Evolutionary conservation across 2,329 filamentous ascomycete genomes (phyloP).

Genomic region (Pyrenophora tritici-repentis): DNA sequence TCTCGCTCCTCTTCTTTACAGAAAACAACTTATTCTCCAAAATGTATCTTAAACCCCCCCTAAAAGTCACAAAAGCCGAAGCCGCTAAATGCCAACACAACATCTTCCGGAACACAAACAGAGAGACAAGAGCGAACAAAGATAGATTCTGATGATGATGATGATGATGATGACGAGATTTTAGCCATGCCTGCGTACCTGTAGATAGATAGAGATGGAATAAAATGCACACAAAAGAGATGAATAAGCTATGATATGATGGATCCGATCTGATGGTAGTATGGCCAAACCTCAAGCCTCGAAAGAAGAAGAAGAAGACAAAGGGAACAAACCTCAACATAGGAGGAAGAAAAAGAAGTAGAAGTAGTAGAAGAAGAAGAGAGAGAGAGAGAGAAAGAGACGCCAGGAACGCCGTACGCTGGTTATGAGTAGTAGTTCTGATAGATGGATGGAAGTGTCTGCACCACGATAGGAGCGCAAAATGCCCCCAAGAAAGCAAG

Average conservation of each 20-base stretch:
- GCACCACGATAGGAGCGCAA: background rate
- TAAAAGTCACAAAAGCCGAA: background rate
- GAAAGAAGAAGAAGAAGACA: background rate
- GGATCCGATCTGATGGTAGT: background rate
- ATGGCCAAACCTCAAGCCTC: background rate
- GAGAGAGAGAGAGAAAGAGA: constrained; percentile 4
- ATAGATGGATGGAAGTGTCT: background rate
- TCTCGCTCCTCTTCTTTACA: too few species aligned
- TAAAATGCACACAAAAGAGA: background rate
- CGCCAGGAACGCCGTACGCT: constrained; percentile 13
- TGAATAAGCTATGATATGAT: background rate
- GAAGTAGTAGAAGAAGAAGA: constrained; percentile 1
- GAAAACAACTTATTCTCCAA: background rate
- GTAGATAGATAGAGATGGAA: background rate
- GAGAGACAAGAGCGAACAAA: background rate
- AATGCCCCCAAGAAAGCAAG: background rate
- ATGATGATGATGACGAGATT: too few species aligned
- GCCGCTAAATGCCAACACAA: constrained; percentile 2
- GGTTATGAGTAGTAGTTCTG: background rate
- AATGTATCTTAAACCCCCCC: background rate
- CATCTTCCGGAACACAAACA: background rate
- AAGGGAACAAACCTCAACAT: background rate
- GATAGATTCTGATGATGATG: background rate
- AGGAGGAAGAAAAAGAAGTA: too few species aligned
- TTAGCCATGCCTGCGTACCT: constrained; percentile 1